Evolutionary conservation across 768 basidiomycete species (phyloP), one percentile per base, ranked within the genome.

Genomic region (Mycena vitilis): DNA sequence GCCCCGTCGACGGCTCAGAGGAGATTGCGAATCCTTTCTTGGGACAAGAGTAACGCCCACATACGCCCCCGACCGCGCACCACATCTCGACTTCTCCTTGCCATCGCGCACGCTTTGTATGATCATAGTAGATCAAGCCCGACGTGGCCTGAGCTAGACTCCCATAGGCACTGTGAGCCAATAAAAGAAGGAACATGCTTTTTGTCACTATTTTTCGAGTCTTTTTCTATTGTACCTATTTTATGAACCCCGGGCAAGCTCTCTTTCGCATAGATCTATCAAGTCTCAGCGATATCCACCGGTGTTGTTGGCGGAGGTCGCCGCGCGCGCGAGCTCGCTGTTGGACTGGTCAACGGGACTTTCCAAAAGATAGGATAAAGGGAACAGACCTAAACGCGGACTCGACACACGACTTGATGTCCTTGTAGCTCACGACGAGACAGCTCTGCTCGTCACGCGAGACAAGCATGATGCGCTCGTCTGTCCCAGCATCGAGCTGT

Each of bases 361-460:
- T 18, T 4, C 13, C 12, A 58, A 18, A 30, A 49, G 5, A 52
- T 52, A 51, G 25, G 56, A 56, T 11, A 55, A 44, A 23, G n/a
- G n/a, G n/a, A 30, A 84, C 91, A 58, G 69, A 96, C 95, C 84
- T 84, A 77, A 96, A 97, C 11, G 95, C 92, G 5, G 89, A 86
- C 58, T 95, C 91, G 45, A 97, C 85, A 76, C 94, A 96, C 4
- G 86, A 77, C 80, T 94, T 96, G 81, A 98, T 86, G 61, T 98
- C 96, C 77, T 92, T 93, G 81, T 96, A 98, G 76, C 89, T 94
- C 47, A 98, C 95, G 11, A 97, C 94, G 18, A 98, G 85, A 77
- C 96, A 98, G 74, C 92, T 96, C 82, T 97, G 96, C 77, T 99
- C 98, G 77, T 99, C 97, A 53, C 97, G 85, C 8, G 95, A 90